These are phyloP conservation scores for Globisporangium solare DNA, from an alignment of 352 stramenopile species.

Conservation along the genomic window DNA sequence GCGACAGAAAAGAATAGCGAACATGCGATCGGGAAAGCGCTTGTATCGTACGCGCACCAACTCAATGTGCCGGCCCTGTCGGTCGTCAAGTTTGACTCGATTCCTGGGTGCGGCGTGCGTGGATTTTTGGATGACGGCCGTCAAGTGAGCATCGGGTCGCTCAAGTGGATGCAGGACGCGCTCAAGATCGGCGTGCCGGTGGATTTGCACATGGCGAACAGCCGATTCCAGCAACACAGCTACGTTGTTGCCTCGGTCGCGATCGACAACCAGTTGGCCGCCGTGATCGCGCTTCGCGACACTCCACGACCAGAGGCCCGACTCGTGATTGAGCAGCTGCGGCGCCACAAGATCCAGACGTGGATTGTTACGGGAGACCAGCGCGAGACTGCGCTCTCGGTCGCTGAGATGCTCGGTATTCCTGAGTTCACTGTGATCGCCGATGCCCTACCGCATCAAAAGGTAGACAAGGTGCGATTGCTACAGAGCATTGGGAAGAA, in stretches of 20 bases:
- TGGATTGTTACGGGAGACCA: constrained; percentile 82
- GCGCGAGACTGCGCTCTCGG: constrained; percentile 42
- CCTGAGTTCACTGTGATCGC: constrained; percentile 49
- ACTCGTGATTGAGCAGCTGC: constrained; percentile 49
- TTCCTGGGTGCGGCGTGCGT: constrained; percentile 63
- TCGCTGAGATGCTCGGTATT: constrained; percentile 48
- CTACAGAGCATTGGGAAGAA: constrained; percentile 65
- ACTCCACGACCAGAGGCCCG: constrained; percentile 42
- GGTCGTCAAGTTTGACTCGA: constrained; percentile 30
- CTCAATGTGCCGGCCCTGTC: constrained; percentile 20
- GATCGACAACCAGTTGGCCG: constrained; percentile 45
- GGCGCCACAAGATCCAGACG: constrained; percentile 47
- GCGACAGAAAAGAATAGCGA: constrained; percentile 57
- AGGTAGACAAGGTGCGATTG: constrained; percentile 68
- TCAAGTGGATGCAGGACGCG: constrained; percentile 62
- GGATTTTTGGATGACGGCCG: constrained; percentile 26
- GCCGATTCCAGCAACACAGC: constrained; percentile 38
- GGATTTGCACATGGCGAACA: constrained; percentile 40
- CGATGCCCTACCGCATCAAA: constrained; percentile 68
- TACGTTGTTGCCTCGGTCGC: constrained; percentile 59
- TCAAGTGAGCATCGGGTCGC: constrained; percentile 46
- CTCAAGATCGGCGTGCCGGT: constrained; percentile 37
- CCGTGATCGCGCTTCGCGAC: constrained; percentile 52
- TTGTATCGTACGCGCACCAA: constrained; percentile 37
- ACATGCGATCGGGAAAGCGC: constrained; percentile 57